Evolutionary conservation across 2,329 filamentous ascomycete species (phyloP), one percentile per base, ranked within the genome.

Genomic region (Sclerotinia sclerotiorum): DNA sequence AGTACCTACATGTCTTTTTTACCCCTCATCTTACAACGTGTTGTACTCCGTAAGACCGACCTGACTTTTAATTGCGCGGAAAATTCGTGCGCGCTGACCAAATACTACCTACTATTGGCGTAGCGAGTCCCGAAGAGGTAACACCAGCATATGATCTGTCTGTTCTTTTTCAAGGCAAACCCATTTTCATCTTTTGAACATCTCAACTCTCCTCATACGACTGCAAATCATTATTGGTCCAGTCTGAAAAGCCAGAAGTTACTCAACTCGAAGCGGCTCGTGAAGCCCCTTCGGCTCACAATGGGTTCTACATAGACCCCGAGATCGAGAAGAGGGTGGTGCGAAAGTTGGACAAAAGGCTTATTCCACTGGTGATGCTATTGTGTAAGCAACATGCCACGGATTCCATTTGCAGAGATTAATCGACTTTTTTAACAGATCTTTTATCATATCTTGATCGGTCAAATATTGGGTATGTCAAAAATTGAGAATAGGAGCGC

Each of bases 291-390:
- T 60, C 52, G 1, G 52, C 44, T 35, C 54, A 27, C 21, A 66
- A 66, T 66, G 64, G 54, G 3, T 66, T 60, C 27, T 27, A 49
- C 17, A 32, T 62, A 6, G 56, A 67, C n/a, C 24, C 67, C 2
- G 69, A 32, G 32, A 65, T 71, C 74, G 87, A 88, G 74, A 79
- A 76, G 42, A 76, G 78, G 49, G 81, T 89, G 13, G 77, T 87
- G 51, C 82, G 79, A 74, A 88, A 85, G 76, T 81, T 90, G 70
- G 88, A 90, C 76, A 81, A 81, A 62, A 81, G 81, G 68, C 80
- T 90, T 32, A 84, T 90, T n/a, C 71, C 71, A n/a, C 66, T 73
- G 19, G 72, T 74, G 24, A 67, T 72, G 52, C 39, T 55, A 13
- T 70, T 74, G 46, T 74, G 72, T 72, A 55, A 54, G 48, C 17